Evolutionary conservation across 2,329 filamentous ascomycete species (phyloP), one percentile per base, ranked within the genome.

Genomic region (Aspergillus pseudoviridinutans): DNA sequence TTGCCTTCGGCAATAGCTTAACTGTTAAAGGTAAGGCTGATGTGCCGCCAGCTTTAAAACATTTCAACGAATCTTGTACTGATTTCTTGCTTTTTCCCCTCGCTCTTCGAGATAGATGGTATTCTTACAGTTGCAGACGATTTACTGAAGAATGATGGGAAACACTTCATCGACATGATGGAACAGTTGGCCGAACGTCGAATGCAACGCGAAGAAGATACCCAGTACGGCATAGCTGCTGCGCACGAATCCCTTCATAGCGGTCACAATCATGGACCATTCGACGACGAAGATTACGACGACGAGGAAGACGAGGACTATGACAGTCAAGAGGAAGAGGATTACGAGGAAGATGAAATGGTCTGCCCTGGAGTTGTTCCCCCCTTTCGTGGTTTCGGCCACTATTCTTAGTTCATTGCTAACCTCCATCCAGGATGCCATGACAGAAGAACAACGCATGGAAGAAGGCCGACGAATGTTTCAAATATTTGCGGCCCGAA

Each of bases 111-210:
- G 65, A 61, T 68, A 80, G 92, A 94, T 81, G 95, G 94, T 73
- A 97, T 99, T 76, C 87, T 99, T 74, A 99, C 94, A 65, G 94
- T 99, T 71, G 94, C 94, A 74, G 94, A 99, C 80, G 94, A 99
- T 78, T 83, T 99, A 64, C 84, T 99, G 62, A 97, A 97, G 77
- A 99, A 99, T 77, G 94, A 99, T 76, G 94, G 94, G 69, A 96
- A 96, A 77, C 96, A 96, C 72, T 99, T 99, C 79, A 99, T 99
- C 76, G 94, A 99, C 75, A 99, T 99, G 94, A 99, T 99, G 94
- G 94, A 99, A 76, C 93, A 97, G 78, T 84, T 99, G 68, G 94
- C 94, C 41, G 94, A 99, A 78, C 90, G 93, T 68, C 87, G 94
- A 68, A 97, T 99, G 93, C 91, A 92, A 71, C 88, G 94, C 66